Percentiles rank a stretch among this genome's conserved stretches.
These are phyloP conservation scores for Zymoseptoria tritici DNA, from an alignment of 2,329 filamentous ascomycete genomes.

Conservation along the genomic window DNA sequence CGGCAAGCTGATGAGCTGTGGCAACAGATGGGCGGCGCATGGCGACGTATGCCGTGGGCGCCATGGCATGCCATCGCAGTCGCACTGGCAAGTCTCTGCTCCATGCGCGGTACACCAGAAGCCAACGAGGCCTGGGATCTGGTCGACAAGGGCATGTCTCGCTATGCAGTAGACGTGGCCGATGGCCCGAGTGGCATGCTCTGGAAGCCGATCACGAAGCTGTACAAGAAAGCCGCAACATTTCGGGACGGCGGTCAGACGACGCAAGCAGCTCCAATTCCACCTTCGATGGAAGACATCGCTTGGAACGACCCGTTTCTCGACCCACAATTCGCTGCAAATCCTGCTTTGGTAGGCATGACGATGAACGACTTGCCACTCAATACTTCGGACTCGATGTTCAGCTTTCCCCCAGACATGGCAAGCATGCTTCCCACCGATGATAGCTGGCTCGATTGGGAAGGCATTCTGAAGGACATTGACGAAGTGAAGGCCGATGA, in stretches of 20 bases:
- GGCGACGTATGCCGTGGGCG: conserved; percentile 47
- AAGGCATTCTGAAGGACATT: conserved; percentile 28
- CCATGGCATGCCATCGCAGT: conserved; percentile 52
- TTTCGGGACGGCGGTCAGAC: conserved; percentile 18
- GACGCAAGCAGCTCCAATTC: background rate
- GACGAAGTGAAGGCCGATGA: conserved; percentile 44
- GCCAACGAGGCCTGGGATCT: conserved; percentile 46
- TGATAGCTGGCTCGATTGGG: conserved; percentile 31
- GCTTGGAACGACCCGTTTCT: background rate
- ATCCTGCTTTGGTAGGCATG: background rate
- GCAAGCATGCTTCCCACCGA: conserved; percentile 15
- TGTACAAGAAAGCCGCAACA: conserved; percentile 42
- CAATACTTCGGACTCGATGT: conserved; percentile 6
- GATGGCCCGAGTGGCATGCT: conserved; percentile 45
- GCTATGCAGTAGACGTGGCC: conserved; percentile 41
- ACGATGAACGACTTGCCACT: background rate
- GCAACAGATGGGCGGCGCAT: conserved; percentile 33
- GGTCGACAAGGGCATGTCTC: conserved; percentile 41
- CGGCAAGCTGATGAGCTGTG: conserved; percentile 24
- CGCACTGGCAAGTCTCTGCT: conserved; percentile 46
- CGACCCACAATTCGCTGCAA: background rate
- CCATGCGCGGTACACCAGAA: conserved; percentile 39
- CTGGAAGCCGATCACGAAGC: conserved; percentile 49
- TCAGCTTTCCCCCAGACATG: conserved; percentile 16
- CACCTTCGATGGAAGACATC: background rate